phyloP scores from a whole-genome alignment of 2,329 filamentous ascomycete species.

The Claviceps sp. region DNA sequence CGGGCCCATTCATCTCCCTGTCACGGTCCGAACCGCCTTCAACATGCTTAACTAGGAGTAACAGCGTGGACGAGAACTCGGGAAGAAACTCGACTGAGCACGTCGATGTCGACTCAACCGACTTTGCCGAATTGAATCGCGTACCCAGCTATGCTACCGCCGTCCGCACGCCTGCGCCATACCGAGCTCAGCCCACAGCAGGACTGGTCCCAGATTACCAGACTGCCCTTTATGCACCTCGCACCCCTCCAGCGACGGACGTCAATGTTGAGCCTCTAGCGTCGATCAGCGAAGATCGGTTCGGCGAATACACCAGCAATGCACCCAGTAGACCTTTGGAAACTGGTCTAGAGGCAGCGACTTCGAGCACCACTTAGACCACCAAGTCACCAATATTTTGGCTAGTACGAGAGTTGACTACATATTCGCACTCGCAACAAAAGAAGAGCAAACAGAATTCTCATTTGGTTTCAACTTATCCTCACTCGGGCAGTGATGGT shows the following conservation, averaged over 20 bases:
- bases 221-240: slow-evolving; percentile 42
- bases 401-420: background rate
- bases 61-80: slow-evolving; percentile 37
- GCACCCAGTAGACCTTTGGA: background rate
- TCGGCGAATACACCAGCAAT: slow-evolving; percentile 10
- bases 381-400: background rate
- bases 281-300: slow-evolving; percentile 20
- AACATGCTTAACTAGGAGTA: slow-evolving; percentile 36
- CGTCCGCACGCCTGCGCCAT: slow-evolving; percentile 48
- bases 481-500: background rate
- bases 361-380: background rate
- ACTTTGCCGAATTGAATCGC: slow-evolving; percentile 53
- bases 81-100: slow-evolving; percentile 44
- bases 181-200: slow-evolving; percentile 34
- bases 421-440: background rate
- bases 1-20: slow-evolving; percentile 21
- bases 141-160: slow-evolving; percentile 70
- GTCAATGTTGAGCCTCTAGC: slow-evolving; percentile 15
- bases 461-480: background rate
- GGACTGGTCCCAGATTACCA: slow-evolving; percentile 52
- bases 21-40: slow-evolving; percentile 31
- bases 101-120: slow-evolving; percentile 41
- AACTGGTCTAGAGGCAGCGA: background rate
- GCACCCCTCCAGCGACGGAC: slow-evolving; percentile 29
- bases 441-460: background rate